These are phyloP conservation scores for Collybiopsis luxurians DNA, from an alignment of 768 basidiomycete genomes.

Conservation along the genomic window DNA sequence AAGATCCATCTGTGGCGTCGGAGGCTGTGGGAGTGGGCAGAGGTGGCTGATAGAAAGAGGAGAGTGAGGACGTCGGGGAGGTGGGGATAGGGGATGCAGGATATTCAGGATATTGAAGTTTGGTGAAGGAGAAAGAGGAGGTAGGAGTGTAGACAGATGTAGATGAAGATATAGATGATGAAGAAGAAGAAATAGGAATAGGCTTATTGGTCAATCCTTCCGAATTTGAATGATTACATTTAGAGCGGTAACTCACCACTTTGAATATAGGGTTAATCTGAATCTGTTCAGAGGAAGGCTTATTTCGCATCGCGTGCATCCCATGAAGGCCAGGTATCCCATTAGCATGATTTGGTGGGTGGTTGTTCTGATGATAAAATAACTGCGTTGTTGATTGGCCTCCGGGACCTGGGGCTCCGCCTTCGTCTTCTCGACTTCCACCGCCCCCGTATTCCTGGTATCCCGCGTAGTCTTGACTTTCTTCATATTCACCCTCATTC, in stretches of 20 bases:
- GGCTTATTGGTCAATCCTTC: slow-evolving; percentile 26
- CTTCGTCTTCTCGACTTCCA: not conserved
- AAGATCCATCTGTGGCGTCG: not conserved
- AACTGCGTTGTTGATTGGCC: too few species aligned
- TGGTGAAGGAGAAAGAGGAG: slow-evolving; percentile 42
- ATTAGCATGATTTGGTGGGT: slow-evolving; percentile 46
- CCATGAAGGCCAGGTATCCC: slow-evolving; percentile 25
- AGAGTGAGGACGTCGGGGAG: slow-evolving; percentile 43
- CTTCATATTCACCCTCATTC: not conserved
- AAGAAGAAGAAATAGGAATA: slow-evolving; percentile 23
- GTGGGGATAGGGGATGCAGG: slow-evolving; percentile 25
- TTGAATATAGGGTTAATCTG: slow-evolving; percentile 85
- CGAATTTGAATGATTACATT: slow-evolving; percentile 29
- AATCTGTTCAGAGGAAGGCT: slow-evolving; percentile 1
- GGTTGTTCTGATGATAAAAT: not conserved
- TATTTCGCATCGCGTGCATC: not conserved
- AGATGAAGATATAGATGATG: not conserved
- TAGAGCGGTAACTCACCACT: slow-evolving; percentile 63
- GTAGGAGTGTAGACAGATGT: slow-evolving; percentile 42
- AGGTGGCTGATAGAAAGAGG: not conserved
- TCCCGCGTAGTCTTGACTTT: not conserved
- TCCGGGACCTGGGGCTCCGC: not conserved
- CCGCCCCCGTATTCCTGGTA: not conserved
- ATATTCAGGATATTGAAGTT: slow-evolving; percentile 16
- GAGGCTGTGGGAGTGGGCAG: slow-evolving; percentile 2